Evolutionary conservation across 495 filamentous ascomycete genomes (phyloP).

Genomic region (Penicillium salamii): DNA sequence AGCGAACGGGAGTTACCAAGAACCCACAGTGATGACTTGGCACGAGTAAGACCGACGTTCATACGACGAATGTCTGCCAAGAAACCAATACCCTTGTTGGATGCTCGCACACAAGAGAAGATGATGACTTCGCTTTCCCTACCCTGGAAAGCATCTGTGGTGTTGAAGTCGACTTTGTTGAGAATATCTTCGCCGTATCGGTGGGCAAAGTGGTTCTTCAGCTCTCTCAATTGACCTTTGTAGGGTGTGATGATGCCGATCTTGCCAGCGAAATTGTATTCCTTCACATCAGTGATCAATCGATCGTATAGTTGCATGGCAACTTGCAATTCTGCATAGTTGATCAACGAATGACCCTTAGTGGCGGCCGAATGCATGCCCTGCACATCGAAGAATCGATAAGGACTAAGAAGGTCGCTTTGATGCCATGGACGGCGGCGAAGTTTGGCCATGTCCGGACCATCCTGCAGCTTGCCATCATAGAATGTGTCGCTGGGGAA

Average conservation of each 20-base stretch:
- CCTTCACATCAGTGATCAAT: conserved; percentile 66
- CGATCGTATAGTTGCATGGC: conserved; percentile 81
- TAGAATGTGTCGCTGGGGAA: conserved; percentile 94
- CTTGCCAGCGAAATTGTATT: conserved; percentile 71
- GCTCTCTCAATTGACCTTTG: conserved; percentile 82
- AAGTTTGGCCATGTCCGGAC: conserved; percentile 71
- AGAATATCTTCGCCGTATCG: conserved; percentile 73
- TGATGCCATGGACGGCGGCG: conserved; percentile 81
- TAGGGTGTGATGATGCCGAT: conserved; percentile 97
- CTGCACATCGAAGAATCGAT: conserved; percentile 96
- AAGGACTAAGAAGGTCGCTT: conserved; percentile 77
- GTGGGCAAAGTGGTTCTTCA: conserved; percentile 67
- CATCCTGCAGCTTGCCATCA: conserved; percentile 80
- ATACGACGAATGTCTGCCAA: conserved; percentile 97
- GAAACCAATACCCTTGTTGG: conserved; percentile 92
- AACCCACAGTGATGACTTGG: conserved; percentile 93
- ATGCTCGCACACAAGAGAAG: conserved; percentile 95
- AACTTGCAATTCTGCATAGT: conserved; percentile 78
- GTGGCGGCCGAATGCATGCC: conserved; percentile 77
- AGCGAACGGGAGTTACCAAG: conserved; percentile 86
- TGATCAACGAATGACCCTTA: conserved; percentile 84
- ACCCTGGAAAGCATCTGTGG: conserved; percentile 96
- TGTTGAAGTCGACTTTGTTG: conserved; percentile 89
- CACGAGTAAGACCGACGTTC: conserved; percentile 97
- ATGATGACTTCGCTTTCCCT: conserved; percentile 97